Conservation (phyloP, 2,329 filamentous ascomycete genomes). For the Colletotrichum acutatum region DNA sequence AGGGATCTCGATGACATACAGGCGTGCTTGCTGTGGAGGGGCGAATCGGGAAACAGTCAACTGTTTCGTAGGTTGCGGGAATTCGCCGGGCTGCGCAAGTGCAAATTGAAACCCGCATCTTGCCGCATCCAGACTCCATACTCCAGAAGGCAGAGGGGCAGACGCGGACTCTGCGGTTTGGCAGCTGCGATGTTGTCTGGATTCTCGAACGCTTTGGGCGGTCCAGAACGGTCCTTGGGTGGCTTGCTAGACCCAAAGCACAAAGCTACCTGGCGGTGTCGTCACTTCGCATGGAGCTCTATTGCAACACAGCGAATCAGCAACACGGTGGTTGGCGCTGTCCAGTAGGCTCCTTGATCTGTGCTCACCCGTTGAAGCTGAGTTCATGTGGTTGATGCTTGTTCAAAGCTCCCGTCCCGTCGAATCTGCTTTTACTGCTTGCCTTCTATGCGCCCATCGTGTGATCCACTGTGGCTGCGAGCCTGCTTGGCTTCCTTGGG, state of each 20-base stretch:
- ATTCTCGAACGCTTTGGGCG: slow-evolving; percentile 20
- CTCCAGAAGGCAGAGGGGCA: neutral
- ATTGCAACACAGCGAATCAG: slow-evolving; percentile 10
- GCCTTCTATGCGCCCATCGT: neutral
- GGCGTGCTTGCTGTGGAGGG: slow-evolving; percentile 4
- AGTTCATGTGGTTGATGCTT: neutral
- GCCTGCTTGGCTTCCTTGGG: neutral
- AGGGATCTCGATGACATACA: slow-evolving; percentile 35
- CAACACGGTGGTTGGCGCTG: neutral
- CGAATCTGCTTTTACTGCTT: neutral
- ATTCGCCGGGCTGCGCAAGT: slow-evolving; percentile 27
- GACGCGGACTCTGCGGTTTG: slow-evolving; percentile 15
- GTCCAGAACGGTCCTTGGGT: slow-evolving; percentile 30
- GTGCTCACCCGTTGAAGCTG: slow-evolving; percentile 7
- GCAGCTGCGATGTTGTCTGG: slow-evolving; percentile 13
- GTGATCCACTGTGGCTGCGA: slow-evolving; percentile 28
- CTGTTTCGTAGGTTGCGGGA: slow-evolving; percentile 17
- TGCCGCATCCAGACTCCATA: slow-evolving; percentile 26
- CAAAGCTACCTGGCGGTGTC: slow-evolving; percentile 12
- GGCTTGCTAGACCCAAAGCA: slow-evolving; percentile 7
- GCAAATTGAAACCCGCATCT: slow-evolving; percentile 27
- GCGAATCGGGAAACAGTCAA: slow-evolving; percentile 33
- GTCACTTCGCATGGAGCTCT: slow-evolving; percentile 20
- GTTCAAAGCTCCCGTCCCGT: neutral
- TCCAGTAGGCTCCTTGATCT: neutral